Conservation (phyloP, 176 grass and related monocot species). For the Eleusine coracana region DNA sequence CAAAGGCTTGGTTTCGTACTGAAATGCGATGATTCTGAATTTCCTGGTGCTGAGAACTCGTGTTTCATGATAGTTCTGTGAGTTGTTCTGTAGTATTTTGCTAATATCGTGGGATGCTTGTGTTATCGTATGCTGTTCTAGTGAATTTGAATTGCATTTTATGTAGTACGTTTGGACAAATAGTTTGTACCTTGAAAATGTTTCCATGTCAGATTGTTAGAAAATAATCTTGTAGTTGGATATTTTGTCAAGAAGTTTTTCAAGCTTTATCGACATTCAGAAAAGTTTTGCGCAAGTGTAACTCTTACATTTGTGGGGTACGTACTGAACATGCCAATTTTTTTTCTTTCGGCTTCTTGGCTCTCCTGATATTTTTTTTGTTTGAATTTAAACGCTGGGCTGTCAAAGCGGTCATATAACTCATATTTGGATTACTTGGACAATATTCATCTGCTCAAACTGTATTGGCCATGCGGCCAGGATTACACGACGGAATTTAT, state of each 20-base stretch:
- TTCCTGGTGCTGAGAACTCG: constrained; percentile 7
- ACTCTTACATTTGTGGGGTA: not conserved
- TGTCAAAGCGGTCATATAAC: no score
- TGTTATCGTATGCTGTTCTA: not conserved
- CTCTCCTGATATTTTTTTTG: no score
- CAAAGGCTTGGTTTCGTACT: constrained; percentile 76
- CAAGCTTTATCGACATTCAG: not conserved
- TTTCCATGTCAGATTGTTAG: not conserved
- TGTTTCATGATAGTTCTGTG: constrained; percentile 12
- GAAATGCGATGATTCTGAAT: constrained; percentile 8
- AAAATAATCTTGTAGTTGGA: not conserved
- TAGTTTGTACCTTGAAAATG: not conserved
- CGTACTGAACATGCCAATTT: not conserved
- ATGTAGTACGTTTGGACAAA: not conserved
- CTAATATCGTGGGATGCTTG: constrained; percentile 1
- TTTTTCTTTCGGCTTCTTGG: not conserved
- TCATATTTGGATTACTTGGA: no score
- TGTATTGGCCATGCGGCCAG: no score
- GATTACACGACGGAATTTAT: no score
- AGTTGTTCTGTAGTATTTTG: not conserved
- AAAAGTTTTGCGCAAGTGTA: not conserved
- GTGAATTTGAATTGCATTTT: not conserved
- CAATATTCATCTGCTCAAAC: no score
- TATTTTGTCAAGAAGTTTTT: not conserved
- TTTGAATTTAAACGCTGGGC: no score